Percentiles rank a stretch among this genome's conserved stretches.
Conservation (phyloP, 352 stramenopile species). For the Bremia lactucae region DNA sequence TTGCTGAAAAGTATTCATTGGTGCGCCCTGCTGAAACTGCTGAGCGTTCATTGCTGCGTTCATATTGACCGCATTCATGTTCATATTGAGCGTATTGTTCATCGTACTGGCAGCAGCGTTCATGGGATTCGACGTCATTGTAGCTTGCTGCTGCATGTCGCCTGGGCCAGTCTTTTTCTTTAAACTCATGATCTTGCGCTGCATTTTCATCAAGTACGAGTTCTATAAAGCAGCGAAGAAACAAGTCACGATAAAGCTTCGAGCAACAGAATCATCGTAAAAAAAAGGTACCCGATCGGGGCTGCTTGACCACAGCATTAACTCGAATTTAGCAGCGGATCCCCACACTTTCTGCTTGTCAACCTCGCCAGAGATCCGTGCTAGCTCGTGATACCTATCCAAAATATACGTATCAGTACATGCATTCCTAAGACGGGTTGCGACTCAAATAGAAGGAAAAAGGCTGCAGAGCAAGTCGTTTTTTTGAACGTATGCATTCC, state of each 20-base stretch:
- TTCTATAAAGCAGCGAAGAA: conserved; percentile 21
- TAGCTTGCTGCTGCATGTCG: conserved; percentile 20
- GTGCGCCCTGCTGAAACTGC: conserved; percentile 35
- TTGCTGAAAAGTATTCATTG: conserved; percentile 52
- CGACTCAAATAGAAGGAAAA: not conserved
- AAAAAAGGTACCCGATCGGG: conserved; percentile 32
- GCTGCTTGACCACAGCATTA: conserved; percentile 78
- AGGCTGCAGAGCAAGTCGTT: conserved; percentile 5
- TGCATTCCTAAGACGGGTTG: not conserved
- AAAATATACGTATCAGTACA: not conserved
- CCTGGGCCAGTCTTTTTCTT: conserved; percentile 54
- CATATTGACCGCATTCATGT: conserved; percentile 25
- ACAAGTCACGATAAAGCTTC: conserved; percentile 7
- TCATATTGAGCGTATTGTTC: conserved; percentile 28
- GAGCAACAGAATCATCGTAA: not conserved
- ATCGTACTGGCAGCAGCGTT: conserved; percentile 15
- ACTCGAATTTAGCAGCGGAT: conserved; percentile 78
- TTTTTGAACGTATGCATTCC: too few relatives aligned
- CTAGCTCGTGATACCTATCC: conserved; percentile 73
- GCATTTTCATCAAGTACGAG: conserved; percentile 76
- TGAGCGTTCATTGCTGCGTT: conserved; percentile 24
- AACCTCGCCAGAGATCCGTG: conserved; percentile 69
- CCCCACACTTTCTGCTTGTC: conserved; percentile 82
- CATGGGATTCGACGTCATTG: conserved; percentile 22
- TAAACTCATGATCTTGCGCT: conserved; percentile 72